phyloP scores from a whole-genome alignment of 345 rosid species.

The Salix exigua region DNA sequence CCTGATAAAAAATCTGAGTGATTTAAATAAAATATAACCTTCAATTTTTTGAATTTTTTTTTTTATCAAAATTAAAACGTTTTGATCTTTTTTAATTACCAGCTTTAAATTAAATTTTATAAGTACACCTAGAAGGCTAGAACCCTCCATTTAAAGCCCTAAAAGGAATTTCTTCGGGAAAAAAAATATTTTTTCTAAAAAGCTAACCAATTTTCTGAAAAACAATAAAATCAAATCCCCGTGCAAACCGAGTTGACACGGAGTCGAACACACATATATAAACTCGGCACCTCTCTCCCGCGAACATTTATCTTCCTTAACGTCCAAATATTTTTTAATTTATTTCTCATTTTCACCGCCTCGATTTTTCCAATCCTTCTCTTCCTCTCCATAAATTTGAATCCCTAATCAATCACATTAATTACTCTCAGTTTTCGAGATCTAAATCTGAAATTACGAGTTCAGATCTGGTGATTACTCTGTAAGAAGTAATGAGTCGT shows the following conservation, averaged over 20 bases:
- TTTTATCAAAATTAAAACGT: no score
- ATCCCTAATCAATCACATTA: neutral
- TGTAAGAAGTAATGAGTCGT: constrained; percentile 49
- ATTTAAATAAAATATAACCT: no score
- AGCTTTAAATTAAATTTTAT: no score
- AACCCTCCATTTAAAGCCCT: no score
- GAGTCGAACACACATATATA: neutral
- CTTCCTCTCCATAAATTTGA: neutral
- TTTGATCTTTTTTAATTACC: no score
- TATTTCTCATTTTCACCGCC: neutral
- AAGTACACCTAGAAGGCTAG: no score
- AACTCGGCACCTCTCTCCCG: neutral
- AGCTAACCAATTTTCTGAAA: neutral
- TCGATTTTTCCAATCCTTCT: neutral
- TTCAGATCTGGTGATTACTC: constrained; percentile 15
- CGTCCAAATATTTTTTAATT: neutral
- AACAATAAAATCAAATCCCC: neutral
- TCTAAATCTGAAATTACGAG: neutral
- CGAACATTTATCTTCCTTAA: neutral
- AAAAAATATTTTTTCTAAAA: no score
- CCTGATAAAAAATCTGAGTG: no score
- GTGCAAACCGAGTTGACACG: neutral
- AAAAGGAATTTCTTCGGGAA: no score
- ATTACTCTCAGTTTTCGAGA: neutral
- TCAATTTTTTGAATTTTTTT: no score